Base-by-base conservation (phyloP, 768 basidiomycete species). In the Crepidotus variabilis region DNA sequence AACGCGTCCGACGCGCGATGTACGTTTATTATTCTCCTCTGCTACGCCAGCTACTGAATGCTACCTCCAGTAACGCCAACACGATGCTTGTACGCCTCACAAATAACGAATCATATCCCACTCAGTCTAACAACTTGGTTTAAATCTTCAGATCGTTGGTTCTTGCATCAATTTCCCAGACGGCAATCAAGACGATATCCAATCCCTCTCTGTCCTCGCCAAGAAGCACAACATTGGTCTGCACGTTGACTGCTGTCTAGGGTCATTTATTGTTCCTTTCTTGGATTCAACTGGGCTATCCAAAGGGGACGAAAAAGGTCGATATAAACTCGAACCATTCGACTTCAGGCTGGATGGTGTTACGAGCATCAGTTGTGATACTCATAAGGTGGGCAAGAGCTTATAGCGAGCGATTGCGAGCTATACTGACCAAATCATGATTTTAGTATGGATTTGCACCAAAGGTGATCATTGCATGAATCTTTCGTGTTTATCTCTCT, bases 181-280 rank as follows among this genome's bases (percentile, higher is more conserved):
- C 58, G 91, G 91, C 22, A 86, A 86, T 63, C 88, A 90, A 73
- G 93, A 95, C 67, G 84, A 94, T 56, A 96, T 99, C 52, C 76
- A 83, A 14, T 85, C 79, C 0, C 85, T 99, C 2, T 88, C 84
- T 16, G 75, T 75, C 36, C 78, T 99, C 14, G 95, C 96, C 0
- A 71, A 80, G 55, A 77, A 74, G 61, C 71, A 94, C 67, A 87
- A 88, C 16, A 77, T 95, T 54, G 94, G 94, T 6, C 71, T 98
- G 22, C 96, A 97, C 67, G 94, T 98, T 57, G 95, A 97, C 63
- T 95, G 94, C 68, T 98, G 95, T 69, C 77, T 98, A 9, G 95
- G 94, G 2, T 90, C 88, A 50, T 97, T 98, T 72, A 88, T 98
- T 60, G 81, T 98, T 58, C 94, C 96, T 0, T 99, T 92, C 79